Base-by-base conservation (phyloP, 2,329 filamentous ascomycete species). In the Stemphylium beticola region DNA sequence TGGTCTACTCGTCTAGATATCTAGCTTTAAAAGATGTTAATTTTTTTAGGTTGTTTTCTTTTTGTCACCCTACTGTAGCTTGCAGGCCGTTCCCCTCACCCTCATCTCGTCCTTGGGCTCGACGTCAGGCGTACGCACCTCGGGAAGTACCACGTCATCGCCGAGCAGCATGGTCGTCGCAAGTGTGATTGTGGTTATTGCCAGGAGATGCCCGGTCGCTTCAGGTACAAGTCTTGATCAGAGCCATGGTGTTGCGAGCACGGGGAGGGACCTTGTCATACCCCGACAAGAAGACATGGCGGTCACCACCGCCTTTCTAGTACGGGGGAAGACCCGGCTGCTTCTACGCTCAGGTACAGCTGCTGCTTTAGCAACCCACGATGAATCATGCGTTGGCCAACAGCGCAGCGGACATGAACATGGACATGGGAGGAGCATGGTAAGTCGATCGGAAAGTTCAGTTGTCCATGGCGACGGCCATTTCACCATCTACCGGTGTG, bases 21-120 rank as follows among this genome's bases (percentile, higher is more conserved):
- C n/a, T n/a, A n/a, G n/a, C n/a, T n/a, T n/a, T n/a, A n/a, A n/a
- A n/a, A n/a, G n/a, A n/a, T n/a, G n/a, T n/a, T n/a, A n/a, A n/a
- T n/a, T n/a, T n/a, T n/a, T n/a, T n/a, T n/a, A n/a, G n/a, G n/a
- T n/a, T n/a, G n/a, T n/a, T n/a, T n/a, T n/a, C n/a, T n/a, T n/a
- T n/a, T n/a, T n/a, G n/a, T n/a, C n/a, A n/a, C n/a, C n/a, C n/a
- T n/a, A n/a, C n/a, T n/a, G n/a, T n/a, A 50, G 34, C 24, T 39
- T 22, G 20, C 47, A 49, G 38, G 37, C 52, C 18, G 17, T 40
- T 51, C 36, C 50, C 39, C 33, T 55, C 46, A 45, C 50, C 39
- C 33, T 55, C 46, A 45, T 55, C 46, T 51, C 18, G 31, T 44
- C 34, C 31, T 44, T 44, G 31, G 18, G 14, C 33, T 22, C 29